Evolutionary conservation across 164 flowering plant species (phyloP).

Genomic region (Dillenia suffruticosa): DNA sequence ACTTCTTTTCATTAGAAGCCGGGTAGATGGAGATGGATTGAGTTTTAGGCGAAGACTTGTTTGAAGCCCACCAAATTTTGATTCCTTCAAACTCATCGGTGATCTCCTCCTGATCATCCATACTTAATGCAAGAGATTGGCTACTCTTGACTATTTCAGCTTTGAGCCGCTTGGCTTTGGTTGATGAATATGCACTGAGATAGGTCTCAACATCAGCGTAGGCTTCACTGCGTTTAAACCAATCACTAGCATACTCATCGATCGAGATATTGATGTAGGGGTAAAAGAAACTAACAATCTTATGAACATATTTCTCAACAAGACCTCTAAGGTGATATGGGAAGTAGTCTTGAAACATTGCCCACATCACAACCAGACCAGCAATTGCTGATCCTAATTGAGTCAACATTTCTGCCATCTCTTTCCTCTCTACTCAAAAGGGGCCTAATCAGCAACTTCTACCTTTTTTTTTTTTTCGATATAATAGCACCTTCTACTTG

Average conservation of each 20-base stretch:
- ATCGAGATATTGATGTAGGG: constrained; percentile 23
- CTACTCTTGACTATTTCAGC: constrained; percentile 17
- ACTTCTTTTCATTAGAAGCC: constrained; percentile 10
- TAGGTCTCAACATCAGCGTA: constrained; percentile 21
- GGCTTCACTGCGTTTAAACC: constrained; percentile 18
- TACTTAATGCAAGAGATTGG: constrained; percentile 12
- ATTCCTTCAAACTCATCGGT: constrained; percentile 19
- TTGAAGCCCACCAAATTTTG: constrained; percentile 23
- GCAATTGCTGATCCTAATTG: constrained; percentile 8
- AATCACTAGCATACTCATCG: constrained; percentile 15
- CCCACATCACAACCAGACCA: constrained; percentile 13
- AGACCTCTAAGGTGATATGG: constrained; percentile 4
- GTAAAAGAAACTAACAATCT: constrained; percentile 3
- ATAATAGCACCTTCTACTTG: no score
- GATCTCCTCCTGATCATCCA: constrained; percentile 22
- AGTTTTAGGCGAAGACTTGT: neutral
- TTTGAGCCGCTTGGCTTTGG: constrained; percentile 24
- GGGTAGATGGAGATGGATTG: constrained; percentile 9
- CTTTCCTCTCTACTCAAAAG: no score
- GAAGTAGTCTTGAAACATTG: constrained; percentile 11
- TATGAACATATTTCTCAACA: neutral
- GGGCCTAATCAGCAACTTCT: no score
- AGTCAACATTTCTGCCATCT: constrained; percentile 1
- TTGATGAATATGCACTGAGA: constrained; percentile 15
- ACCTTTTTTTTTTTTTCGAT: no score